These are phyloP conservation scores for Cercospora sp. DNA, from an alignment of 2,329 filamentous ascomycete species.

Conservation along the genomic window DNA sequence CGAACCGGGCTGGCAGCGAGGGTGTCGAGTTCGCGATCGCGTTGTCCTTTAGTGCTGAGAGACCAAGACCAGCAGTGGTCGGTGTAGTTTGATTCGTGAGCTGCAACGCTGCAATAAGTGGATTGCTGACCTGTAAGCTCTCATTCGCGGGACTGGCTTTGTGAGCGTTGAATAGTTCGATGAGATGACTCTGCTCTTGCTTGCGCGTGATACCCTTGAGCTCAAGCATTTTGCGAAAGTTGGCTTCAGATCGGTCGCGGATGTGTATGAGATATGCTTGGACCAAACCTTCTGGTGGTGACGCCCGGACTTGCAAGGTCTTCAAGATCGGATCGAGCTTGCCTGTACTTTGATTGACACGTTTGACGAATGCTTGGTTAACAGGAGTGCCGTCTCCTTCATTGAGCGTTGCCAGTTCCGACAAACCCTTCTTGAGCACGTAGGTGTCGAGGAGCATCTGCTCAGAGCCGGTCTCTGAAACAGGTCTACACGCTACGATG, in stretches of 20 bases:
- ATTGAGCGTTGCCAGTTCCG: constrained; percentile 65
- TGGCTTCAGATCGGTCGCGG: constrained; percentile 85
- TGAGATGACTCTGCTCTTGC: constrained; percentile 74
- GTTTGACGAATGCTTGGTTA: constrained; percentile 73
- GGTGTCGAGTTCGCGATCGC: constrained; percentile 35
- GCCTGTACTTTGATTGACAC: constrained; percentile 78
- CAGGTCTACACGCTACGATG: constrained; percentile 83
- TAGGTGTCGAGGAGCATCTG: constrained; percentile 98
- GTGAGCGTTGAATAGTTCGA: constrained; percentile 90
- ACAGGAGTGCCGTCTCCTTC: constrained; percentile 53
- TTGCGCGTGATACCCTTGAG: constrained; percentile 85
- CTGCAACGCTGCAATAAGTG: constrained; percentile 66
- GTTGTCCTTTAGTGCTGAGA: constrained; percentile 44
- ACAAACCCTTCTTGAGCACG: constrained; percentile 76
- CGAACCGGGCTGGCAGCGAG: constrained; percentile 59
- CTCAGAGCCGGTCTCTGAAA: constrained; percentile 91
- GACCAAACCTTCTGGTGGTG: constrained; percentile 88
- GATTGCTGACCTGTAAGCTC: constrained; percentile 65
- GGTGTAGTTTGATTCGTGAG: constrained; percentile 46
- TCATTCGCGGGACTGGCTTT: constrained; percentile 65
- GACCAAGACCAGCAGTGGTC: constrained; percentile 24
- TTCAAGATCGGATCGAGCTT: constrained; percentile 92
- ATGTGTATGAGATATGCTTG: constrained; percentile 98
- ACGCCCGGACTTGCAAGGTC: constrained; percentile 89
- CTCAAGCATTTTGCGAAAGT: constrained; percentile 95